Base-by-base conservation (phyloP, 164 flowering plant genomes). In the Magnolia changhungtana region DNA sequence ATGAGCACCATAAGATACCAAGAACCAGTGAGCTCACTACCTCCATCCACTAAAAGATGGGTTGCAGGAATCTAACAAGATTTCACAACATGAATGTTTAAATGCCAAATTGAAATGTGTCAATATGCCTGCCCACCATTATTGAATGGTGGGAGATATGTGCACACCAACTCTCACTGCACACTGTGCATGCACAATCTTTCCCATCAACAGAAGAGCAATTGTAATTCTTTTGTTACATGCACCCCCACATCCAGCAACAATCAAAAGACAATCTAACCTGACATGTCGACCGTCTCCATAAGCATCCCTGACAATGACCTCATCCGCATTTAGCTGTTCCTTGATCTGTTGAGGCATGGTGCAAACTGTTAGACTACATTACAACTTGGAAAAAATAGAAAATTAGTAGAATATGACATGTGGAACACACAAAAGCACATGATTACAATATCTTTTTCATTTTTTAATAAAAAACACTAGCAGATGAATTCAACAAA, bases 221-320 rank as follows among this genome's bases (percentile, higher is more conserved):
- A 9, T 9, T 65, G 2, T 23, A 65, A 65, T 9, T 16, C 10
- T 68, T 37, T 37, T 24, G 49, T 19, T 20, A 21, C 31, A 66
- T 50, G 31, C 72, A 50, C 7, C 2, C 10, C 10, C 9, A 65
- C 14, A 19, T 68, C 72, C 19, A 9, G 29, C 37, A 51, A 58
- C n/a, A 68, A 10, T 67, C 20, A 1, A 61, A 67, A 29, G 66
- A 23, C 0, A 10, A 27, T 14, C 58, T 16, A 52, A 77, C 97
- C 95, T 87, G 45, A 93, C 97, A 88, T 95, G 98, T 37, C 95
- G 92, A 58, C 97, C 98, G 86, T 95, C 98, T 31, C 98, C 97
- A 85, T 88, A 86, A 59, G 93, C 93, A 88, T 95, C 98, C 76
- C 86, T 86, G 23, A 95, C 97, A 55, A 69, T 77, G 21, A 93